phyloP scores from a whole-genome alignment of 2,329 filamentous ascomycete species.

The Aureobasidium sp. region DNA sequence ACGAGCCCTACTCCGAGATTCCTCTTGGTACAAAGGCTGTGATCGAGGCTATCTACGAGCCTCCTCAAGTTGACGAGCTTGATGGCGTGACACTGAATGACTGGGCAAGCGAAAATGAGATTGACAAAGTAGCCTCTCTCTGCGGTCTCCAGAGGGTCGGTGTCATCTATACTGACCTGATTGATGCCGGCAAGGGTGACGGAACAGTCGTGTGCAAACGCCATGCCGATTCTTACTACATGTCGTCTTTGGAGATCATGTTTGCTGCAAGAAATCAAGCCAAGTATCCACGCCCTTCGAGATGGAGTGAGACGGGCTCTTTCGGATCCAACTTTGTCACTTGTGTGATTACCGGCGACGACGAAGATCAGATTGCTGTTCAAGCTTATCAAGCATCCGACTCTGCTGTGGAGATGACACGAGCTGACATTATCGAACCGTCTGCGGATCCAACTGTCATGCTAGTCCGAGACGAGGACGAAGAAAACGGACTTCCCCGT shows the following conservation, averaged over 20 bases:
- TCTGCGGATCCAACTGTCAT: conserved; percentile 89
- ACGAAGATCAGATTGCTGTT: conserved; percentile 77
- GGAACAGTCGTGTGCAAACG: conserved; percentile 90
- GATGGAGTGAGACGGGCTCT: conserved; percentile 90
- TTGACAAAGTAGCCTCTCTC: conserved; percentile 69
- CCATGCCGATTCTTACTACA: conserved; percentile 88
- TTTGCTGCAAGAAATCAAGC: conserved; percentile 86
- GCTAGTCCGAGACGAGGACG: conserved; percentile 88
- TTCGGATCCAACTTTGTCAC: conserved; percentile 98
- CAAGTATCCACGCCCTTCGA: conserved; percentile 78
- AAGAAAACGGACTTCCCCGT: conserved; percentile 61
- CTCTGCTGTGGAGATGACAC: conserved; percentile 92
- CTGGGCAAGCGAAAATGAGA: conserved; percentile 75
- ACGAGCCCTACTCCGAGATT: conserved; percentile 84
- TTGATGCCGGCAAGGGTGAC: conserved; percentile 64
- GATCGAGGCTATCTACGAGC: conserved; percentile 95
- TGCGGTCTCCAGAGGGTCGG: conserved; percentile 86
- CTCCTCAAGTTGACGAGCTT: conserved; percentile 78
- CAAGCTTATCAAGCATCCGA: conserved; percentile 93
- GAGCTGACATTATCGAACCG: conserved; percentile 88
- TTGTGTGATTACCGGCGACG: conserved; percentile 89
- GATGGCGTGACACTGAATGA: conserved; percentile 80
- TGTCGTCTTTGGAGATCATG: conserved; percentile 84
- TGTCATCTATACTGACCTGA: conserved; percentile 87
- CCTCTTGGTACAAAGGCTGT: conserved; percentile 91